Conservation (phyloP, 2,329 filamentous ascomycete species). For the Colletotrichum sp. region DNA sequence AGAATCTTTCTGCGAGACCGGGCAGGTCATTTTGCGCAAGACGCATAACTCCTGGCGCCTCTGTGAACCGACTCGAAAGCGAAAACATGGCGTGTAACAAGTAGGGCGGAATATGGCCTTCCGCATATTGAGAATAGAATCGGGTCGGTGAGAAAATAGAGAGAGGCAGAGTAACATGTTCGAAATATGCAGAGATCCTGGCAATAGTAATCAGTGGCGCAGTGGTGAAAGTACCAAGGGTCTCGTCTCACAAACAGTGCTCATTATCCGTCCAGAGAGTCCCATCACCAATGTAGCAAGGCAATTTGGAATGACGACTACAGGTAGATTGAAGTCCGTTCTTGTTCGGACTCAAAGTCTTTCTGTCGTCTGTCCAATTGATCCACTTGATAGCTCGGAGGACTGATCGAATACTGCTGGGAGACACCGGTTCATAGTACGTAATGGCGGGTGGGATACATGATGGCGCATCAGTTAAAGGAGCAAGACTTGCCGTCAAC, state of each 20-base stretch:
- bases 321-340: background rate
- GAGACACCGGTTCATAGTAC: background rate
- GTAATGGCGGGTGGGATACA: background rate
- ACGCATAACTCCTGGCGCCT: background rate
- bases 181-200: background rate
- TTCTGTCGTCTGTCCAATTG: background rate
- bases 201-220: background rate
- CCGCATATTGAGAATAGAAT: background rate
- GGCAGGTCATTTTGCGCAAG: background rate
- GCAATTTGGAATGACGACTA: background rate
- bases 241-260: background rate
- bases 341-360: background rate
- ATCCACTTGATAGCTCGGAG: background rate
- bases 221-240: background rate
- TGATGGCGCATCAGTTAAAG: background rate
- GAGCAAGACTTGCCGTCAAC: background rate
- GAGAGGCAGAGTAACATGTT: background rate
- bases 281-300: background rate
- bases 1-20: background rate
- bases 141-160: background rate
- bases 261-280: background rate
- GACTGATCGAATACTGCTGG: background rate
- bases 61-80: background rate
- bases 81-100: background rate
- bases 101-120: background rate